Evolutionary conservation across 495 filamentous ascomycete genomes (phyloP).

Genomic region (Gamarada debralockiae): DNA sequence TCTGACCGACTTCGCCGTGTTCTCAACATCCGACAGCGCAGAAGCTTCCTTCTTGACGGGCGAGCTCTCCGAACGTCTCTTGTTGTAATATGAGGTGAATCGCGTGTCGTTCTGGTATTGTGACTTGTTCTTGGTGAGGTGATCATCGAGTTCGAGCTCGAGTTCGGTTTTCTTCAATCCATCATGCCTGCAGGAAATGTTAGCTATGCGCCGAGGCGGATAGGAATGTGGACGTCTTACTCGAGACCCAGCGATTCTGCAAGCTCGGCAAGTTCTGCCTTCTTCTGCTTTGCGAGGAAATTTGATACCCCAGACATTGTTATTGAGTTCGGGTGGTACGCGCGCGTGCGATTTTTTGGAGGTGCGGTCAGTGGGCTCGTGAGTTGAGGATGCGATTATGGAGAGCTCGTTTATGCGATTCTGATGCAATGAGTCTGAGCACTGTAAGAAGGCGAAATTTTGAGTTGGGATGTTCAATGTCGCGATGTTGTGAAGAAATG

Average conservation of each 20-base stretch:
- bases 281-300: conserved; percentile 82
- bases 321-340: conserved; percentile 3
- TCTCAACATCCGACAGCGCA: conserved; percentile 27
- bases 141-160: conserved; percentile 68
- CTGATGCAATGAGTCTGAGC: too few species aligned
- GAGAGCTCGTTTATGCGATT: conserved; percentile 1
- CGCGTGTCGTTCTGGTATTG: conserved; percentile 57
- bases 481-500: too few species aligned
- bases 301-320: conserved; percentile 54
- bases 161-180: conserved; percentile 78
- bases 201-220: conserved; percentile 5
- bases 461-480: too few species aligned
- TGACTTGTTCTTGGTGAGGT: conserved; percentile 62
- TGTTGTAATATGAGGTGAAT: conserved; percentile 74
- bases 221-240: conserved; percentile 31
- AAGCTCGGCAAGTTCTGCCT: conserved; percentile 73
- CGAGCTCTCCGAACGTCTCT: conserved; percentile 51
- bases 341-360: conserved; percentile 22
- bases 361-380: conserved; percentile 43
- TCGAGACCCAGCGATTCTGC: conserved; percentile 68
- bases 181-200: conserved; percentile 52
- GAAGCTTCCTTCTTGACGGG: conserved; percentile 70
- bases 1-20: conserved; percentile 34
- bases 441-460: too few species aligned
- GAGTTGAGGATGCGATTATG: conserved; percentile 19